These are phyloP conservation scores for Linum tenue DNA, from an alignment of 345 rosid species.

Conservation along the genomic window DNA sequence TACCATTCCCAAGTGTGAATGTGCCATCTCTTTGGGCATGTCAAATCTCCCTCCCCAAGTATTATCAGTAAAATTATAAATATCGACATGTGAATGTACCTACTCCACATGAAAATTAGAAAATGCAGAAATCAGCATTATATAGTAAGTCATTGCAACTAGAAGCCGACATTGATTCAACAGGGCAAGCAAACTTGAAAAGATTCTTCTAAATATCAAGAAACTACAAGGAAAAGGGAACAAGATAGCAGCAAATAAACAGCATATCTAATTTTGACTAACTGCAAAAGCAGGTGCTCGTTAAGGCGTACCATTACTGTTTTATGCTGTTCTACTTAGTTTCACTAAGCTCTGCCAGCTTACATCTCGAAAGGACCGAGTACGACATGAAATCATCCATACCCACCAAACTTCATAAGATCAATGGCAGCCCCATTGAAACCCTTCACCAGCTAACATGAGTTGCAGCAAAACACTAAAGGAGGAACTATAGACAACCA, in stretches of 20 bases:
- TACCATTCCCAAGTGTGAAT: slow-evolving; percentile 97
- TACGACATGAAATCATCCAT: no score
- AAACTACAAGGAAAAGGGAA: neutral
- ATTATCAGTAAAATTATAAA: slow-evolving; percentile 70
- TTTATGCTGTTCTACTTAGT: neutral
- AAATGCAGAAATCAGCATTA: neutral
- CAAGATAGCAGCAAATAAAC: no score
- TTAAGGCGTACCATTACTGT: no score
- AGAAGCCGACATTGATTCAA: slow-evolving; percentile 2
- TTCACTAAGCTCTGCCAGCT: neutral
- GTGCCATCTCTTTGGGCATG: slow-evolving; percentile 99
- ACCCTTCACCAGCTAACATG: no score
- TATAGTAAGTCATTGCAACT: slow-evolving; percentile 5
- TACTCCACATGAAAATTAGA: slow-evolving; percentile 13
- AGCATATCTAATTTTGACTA: no score
- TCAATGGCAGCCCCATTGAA: no score
- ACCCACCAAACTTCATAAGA: no score
- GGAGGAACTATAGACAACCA: no score
- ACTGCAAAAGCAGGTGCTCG: no score
- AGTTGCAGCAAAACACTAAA: no score
- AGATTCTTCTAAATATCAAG: no score
- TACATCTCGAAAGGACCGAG: no score
- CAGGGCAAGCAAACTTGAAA: neutral
- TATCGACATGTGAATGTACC: slow-evolving; percentile 94
- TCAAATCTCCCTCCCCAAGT: slow-evolving; percentile 86